Conservation (phyloP, 306 rosid species). For the Dalbergia cultrata region DNA sequence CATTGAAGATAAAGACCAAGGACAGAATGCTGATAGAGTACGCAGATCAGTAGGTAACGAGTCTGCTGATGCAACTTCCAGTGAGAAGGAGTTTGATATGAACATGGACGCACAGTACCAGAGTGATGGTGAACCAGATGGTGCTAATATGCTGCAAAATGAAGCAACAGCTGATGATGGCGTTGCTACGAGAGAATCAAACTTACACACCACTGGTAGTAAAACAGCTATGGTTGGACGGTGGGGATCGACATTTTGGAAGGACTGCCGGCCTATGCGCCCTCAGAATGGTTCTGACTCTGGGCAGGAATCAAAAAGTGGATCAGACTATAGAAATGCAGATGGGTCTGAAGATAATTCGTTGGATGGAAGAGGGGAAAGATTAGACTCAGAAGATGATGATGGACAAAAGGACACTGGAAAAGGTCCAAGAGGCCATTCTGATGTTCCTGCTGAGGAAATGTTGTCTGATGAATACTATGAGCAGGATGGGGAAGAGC, state of each 20-base stretch:
- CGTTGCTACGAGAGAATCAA: conserved; percentile 58
- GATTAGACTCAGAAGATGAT: conserved; percentile 85
- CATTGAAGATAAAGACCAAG: conserved; percentile 75
- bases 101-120: conserved; percentile 79
- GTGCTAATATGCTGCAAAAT: conserved; percentile 63
- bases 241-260: conserved; percentile 99
- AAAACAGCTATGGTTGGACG: conserved; percentile 70
- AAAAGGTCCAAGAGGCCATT: conserved; percentile 73
- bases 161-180: conserved; percentile 65
- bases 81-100: conserved; percentile 87
- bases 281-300: conserved; percentile 79
- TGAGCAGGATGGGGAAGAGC: conserved; percentile 97
- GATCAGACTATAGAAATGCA: conserved; percentile 69
- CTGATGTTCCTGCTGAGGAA: conserved; percentile 93
- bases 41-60: conserved; percentile 68
- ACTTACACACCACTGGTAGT: conserved; percentile 71
- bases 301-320: conserved; percentile 83
- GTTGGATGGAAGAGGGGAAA: conserved; percentile 73
- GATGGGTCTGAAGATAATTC: conserved; percentile 80
- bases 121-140: conserved; percentile 77
- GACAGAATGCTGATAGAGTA: conserved; percentile 65
- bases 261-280: conserved; percentile 86
- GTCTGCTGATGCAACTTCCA: conserved; percentile 65
- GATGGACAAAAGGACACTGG: conserved; percentile 64
- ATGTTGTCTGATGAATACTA: conserved; percentile 99